phyloP scores from a whole-genome alignment of 2,329 filamentous ascomycete species.

The Ascochyta viciae-villosae region DNA sequence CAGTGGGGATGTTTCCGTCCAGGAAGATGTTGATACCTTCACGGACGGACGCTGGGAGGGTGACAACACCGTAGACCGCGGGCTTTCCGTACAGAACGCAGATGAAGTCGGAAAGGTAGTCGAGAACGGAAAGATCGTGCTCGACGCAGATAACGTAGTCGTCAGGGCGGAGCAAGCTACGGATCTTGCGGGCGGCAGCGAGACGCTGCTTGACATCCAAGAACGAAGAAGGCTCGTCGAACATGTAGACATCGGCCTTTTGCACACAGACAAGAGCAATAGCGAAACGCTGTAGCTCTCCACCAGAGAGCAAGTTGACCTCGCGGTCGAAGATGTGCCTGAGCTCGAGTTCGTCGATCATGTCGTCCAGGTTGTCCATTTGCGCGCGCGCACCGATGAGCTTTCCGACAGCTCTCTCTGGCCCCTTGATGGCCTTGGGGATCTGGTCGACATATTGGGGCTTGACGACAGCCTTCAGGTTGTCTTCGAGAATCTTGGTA shows the following conservation, averaged over 20 bases:
- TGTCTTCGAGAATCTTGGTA: slow-evolving; percentile 95
- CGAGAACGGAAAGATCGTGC: slow-evolving; percentile 97
- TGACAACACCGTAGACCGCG: slow-evolving; percentile 97
- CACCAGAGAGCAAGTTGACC: slow-evolving; percentile 88
- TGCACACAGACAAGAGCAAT: slow-evolving; percentile 96
- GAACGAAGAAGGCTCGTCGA: slow-evolving; percentile 98
- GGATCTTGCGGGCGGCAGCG: slow-evolving; percentile 88
- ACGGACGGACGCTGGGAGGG: slow-evolving; percentile 90
- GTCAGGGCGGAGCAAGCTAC: slow-evolving; percentile 83
- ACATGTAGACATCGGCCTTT: slow-evolving; percentile 96
- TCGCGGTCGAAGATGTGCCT: slow-evolving; percentile 92
- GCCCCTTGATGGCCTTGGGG: slow-evolving; percentile 84
- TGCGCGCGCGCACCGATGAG: slow-evolving; percentile 79
- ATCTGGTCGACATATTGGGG: slow-evolving; percentile 99
- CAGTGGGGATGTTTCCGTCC: slow-evolving; percentile 95
- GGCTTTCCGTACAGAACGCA: slow-evolving; percentile 96
- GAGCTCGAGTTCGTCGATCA: slow-evolving; percentile 84
- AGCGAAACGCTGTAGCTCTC: slow-evolving; percentile 97
- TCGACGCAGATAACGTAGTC: slow-evolving; percentile 99
- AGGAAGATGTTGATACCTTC: slow-evolving; percentile 99
- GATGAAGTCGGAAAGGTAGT: slow-evolving; percentile 98
- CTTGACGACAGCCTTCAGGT: slow-evolving; percentile 97
- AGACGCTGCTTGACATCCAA: slow-evolving; percentile 99
- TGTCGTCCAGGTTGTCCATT: slow-evolving; percentile 80
- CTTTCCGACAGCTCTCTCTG: slow-evolving; percentile 78